phyloP scores from a whole-genome alignment of 2,329 filamentous ascomycete genomes.

The Cladosporium velox region DNA sequence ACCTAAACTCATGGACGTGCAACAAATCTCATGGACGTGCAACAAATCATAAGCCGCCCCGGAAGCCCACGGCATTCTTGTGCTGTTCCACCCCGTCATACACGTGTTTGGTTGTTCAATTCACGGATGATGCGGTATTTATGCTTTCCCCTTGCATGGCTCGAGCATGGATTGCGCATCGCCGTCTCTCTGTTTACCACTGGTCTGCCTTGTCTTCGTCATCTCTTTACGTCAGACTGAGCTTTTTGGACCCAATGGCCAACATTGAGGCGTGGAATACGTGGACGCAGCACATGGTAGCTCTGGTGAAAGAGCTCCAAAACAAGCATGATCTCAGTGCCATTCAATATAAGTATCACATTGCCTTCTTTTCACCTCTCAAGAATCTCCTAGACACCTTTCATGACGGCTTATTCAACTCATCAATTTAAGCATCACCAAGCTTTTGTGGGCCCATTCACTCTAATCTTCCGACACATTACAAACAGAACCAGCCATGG shows the following conservation, averaged over 20 bases:
- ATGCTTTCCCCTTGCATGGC: slow-evolving; percentile 7
- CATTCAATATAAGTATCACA: not conserved
- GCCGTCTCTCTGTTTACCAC: not conserved
- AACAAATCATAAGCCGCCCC: not conserved
- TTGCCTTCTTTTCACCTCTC: not conserved
- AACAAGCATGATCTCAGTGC: not conserved
- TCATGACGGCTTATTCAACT: not conserved
- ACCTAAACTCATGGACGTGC: not conserved
- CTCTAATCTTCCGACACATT: not conserved
- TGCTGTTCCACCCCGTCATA: slow-evolving; percentile 5
- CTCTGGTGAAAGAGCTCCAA: not conserved
- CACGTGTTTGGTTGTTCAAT: not conserved
- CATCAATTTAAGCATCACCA: not conserved
- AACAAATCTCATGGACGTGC: not conserved
- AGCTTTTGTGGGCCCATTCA: not conserved
- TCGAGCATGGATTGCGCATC: not conserved
- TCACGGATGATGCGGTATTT: slow-evolving; percentile 3
- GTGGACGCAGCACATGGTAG: not conserved
- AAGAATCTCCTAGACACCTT: not conserved
- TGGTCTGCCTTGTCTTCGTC: slow-evolving; percentile 6
- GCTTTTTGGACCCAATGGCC: slow-evolving; percentile 1
- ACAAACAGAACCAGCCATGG: slow-evolving; percentile 40
- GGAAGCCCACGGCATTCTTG: not conserved
- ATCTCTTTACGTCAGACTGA: slow-evolving; percentile 14
- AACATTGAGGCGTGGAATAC: not conserved